phyloP scores from a whole-genome alignment of 1,284 basidiomycete genomes.

The Golubevia sp. region DNA sequence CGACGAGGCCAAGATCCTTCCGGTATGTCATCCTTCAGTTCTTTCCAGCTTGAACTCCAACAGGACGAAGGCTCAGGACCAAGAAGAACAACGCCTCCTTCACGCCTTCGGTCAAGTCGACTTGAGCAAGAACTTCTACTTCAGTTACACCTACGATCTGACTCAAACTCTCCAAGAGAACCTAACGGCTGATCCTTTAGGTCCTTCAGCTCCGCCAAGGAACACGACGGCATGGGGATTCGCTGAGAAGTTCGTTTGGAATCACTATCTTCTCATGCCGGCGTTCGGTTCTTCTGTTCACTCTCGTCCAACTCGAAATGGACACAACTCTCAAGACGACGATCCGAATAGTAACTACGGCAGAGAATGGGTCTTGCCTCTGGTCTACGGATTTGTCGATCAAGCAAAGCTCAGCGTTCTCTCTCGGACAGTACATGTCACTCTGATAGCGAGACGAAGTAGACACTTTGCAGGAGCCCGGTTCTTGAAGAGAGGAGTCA shows the following conservation, averaged over 20 bases:
- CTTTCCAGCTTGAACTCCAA: constrained; percentile 30
- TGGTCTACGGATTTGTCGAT: constrained; percentile 95
- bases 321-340: constrained; percentile 10
- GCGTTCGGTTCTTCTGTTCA: constrained; percentile 62
- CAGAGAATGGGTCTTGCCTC: constrained; percentile 82
- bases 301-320: constrained; percentile 8
- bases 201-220: neutral
- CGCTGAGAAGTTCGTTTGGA: constrained; percentile 94
- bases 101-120: constrained; percentile 97
- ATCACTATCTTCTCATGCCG: constrained; percentile 82
- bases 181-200: constrained; percentile 69
- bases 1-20: constrained; percentile 51
- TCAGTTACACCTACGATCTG: constrained; percentile 95
- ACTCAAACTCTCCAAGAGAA: constrained; percentile 94
- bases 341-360: constrained; percentile 47
- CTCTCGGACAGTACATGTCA: constrained; percentile 87
- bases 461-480: constrained; percentile 94
- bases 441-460: constrained; percentile 89
- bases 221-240: constrained; percentile 66
- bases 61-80: constrained; percentile 45
- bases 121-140: constrained; percentile 98
- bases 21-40: constrained; percentile 44
- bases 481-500: constrained; percentile 92
- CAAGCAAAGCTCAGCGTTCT: constrained; percentile 95
- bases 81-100: constrained; percentile 67